Evolutionary conservation across 2,329 filamentous ascomycete genomes (phyloP).

Genomic region (Epichloe hybrida): DNA sequence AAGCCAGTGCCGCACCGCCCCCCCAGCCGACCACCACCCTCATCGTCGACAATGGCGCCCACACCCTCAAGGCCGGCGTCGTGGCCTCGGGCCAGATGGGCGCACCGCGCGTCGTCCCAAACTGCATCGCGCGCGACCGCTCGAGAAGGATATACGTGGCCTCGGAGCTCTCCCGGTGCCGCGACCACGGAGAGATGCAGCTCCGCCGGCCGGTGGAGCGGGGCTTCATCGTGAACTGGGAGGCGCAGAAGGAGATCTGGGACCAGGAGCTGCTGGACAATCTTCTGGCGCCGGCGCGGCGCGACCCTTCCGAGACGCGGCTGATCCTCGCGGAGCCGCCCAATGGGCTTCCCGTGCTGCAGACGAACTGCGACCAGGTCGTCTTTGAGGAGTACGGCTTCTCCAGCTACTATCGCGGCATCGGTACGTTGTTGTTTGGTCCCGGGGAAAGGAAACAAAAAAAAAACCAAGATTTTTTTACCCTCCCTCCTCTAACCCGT

Average conservation of each 20-base stretch:
- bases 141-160: slow-evolving; percentile 68
- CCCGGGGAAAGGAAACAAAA: too few species aligned
- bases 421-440: slow-evolving; percentile 34
- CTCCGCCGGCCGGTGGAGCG: slow-evolving; percentile 88
- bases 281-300: slow-evolving; percentile 36
- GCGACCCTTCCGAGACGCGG: slow-evolving; percentile 65
- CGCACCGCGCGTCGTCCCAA: slow-evolving; percentile 63
- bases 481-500: background rate
- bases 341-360: slow-evolving; percentile 66
- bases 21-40: slow-evolving; percentile 54
- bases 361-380: slow-evolving; percentile 88
- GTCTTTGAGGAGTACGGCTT: slow-evolving; percentile 97
- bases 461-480: too few species aligned
- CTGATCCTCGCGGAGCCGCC: slow-evolving; percentile 76
- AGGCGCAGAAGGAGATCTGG: slow-evolving; percentile 91
- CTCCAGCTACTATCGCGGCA: slow-evolving; percentile 64
- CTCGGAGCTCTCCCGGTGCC: slow-evolving; percentile 63
- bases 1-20: slow-evolving; percentile 37
- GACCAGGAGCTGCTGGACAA: slow-evolving; percentile 69
- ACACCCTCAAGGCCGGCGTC: slow-evolving; percentile 83
- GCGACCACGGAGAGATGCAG: slow-evolving; percentile 76
- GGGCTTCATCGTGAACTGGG: slow-evolving; percentile 93
- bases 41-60: slow-evolving; percentile 85
- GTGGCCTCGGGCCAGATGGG: slow-evolving; percentile 33
- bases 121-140: slow-evolving; percentile 76